A percentile compares a stretch with the other conserved stretches of the same genome.
phyloP scores from a whole-genome alignment of 1,139 yeast species.

The Hansenula anomala region DNA sequence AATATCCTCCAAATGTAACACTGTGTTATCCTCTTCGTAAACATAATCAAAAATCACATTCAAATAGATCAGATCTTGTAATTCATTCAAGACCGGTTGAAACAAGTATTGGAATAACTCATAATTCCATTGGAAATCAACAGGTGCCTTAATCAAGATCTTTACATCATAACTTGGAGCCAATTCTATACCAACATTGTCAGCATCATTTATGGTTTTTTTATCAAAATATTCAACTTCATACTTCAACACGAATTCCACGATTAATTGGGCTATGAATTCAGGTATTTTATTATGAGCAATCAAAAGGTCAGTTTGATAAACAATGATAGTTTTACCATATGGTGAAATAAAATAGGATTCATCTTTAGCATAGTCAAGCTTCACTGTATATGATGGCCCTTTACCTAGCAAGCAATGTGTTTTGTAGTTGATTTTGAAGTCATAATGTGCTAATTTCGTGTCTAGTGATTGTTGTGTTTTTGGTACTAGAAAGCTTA shows the following conservation, averaged over 20 bases:
- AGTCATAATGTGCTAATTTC: background rate
- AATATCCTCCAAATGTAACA: background rate
- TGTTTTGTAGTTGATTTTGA: background rate
- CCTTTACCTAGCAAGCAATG: background rate
- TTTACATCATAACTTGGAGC: background rate
- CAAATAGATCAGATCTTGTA: background rate
- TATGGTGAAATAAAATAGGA: slow-evolving; percentile 9
- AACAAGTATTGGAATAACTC: background rate
- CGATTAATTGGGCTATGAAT: slow-evolving; percentile 7
- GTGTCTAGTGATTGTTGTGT: slow-evolving; percentile 6
- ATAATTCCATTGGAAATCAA: slow-evolving; percentile 1
- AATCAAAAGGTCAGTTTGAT: slow-evolving; percentile 11
- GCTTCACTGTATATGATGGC: slow-evolving; percentile 4
- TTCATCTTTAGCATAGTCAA: slow-evolving; percentile 7
- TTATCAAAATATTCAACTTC: slow-evolving; percentile 3
- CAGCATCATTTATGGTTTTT: background rate
- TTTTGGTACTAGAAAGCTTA: slow-evolving; percentile 3
- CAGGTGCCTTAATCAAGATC: background rate
- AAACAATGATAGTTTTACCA: slow-evolving; percentile 4
- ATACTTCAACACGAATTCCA: slow-evolving; percentile 3
- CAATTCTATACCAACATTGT: background rate
- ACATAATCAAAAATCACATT: background rate
- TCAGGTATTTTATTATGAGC: slow-evolving; percentile 7
- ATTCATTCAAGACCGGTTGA: slow-evolving; percentile 1
- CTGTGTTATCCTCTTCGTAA: background rate